Evolutionary conservation across 2,329 filamentous ascomycete species (phyloP), one percentile per base, ranked within the genome.

Genomic region (Penicillium sp.): DNA sequence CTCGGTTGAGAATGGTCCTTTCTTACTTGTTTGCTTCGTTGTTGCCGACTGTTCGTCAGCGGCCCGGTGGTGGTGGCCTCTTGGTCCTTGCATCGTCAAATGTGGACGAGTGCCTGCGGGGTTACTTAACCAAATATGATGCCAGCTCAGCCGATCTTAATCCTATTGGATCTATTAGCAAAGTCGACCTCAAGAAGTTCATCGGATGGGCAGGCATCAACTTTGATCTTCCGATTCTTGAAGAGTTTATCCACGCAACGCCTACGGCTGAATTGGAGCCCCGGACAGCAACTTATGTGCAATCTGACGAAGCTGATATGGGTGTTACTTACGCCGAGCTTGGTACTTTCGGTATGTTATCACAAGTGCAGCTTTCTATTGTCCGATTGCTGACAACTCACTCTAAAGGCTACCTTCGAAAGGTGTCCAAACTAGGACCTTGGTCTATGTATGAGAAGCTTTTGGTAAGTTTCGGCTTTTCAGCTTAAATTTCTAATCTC

Each of bases 51-150:
- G 80, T 84, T 3, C 81, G 87, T 13, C 77, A 83, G 6, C 77
- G 82, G 16, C 78, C 80, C n/a, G 81, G 81, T 19, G 84, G 85
- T 4, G 83, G 83, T 16, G 74, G 78, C 11, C 76, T 91, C 0
- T 77, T 92, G 3, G 87, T 92, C 0, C 79, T 92, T 0, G 88
- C 87, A 16, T 84, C 80, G 21, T 86, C 85, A 1, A 91, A 91
- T 65, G 88, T 90, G 3, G 87, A 84, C 64, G 67, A 64, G 68
- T 67, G 67, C 67, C 52, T 76, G 55, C 59, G 76, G 49, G 78
- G 81, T 21, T 87, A 90, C 70, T 77, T 89, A 23, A 91, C 88
- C n/a, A 90, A 91, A 73, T 90, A 90, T 67, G 88, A 90, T 63
- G 79, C 77, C 53, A 79, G 74, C 7, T 81, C 78, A 8, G 83